These are phyloP conservation scores for Didymella sp. DNA, from an alignment of 2,329 filamentous ascomycete genomes.

Conservation along the genomic window DNA sequence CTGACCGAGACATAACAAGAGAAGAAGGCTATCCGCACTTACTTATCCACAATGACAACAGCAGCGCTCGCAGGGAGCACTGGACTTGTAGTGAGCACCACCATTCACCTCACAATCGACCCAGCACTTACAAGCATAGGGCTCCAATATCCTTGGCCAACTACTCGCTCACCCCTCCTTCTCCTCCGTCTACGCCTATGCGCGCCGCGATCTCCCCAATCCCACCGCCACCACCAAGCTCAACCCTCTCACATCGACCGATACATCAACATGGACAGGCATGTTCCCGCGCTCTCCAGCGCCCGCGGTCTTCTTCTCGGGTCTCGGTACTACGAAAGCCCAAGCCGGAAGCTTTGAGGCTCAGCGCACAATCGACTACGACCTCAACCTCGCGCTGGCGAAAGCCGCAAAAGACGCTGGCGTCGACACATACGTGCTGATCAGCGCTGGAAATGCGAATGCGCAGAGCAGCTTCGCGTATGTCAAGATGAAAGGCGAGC, in stretches of 20 bases:
- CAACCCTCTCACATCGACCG: constrained; percentile 69
- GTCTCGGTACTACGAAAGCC: constrained; percentile 79
- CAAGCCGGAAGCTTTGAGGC: constrained; percentile 76
- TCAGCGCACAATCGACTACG: constrained; percentile 88
- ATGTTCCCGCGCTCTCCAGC: constrained; percentile 64
- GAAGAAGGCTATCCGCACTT: no score
- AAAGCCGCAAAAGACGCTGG: constrained; percentile 75
- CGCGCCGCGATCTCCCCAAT: constrained; percentile 67
- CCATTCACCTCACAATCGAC: background rate
- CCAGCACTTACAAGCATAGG: constrained; percentile 54
- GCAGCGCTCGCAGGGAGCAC: constrained; percentile 69
- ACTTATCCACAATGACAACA: constrained; percentile 54
- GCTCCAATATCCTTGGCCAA: constrained; percentile 73
- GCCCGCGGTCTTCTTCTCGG: constrained; percentile 74
- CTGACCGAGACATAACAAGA: no score
- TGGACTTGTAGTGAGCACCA: constrained; percentile 61
- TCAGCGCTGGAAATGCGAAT: constrained; percentile 66
- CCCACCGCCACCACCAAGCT: constrained; percentile 64
- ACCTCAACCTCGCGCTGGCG: constrained; percentile 81
- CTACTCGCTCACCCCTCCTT: constrained; percentile 64
- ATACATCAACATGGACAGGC: constrained; percentile 71
- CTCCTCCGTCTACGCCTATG: constrained; percentile 67
- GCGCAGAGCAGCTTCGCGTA: constrained; percentile 62
- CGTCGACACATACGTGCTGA: constrained; percentile 76
- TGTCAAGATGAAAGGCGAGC: constrained; percentile 79